Percentiles rank a stretch among this genome's conserved stretches.
phyloP scores from a whole-genome alignment of 2,329 filamentous ascomycete species.

The Colletotrichum horii region DNA sequence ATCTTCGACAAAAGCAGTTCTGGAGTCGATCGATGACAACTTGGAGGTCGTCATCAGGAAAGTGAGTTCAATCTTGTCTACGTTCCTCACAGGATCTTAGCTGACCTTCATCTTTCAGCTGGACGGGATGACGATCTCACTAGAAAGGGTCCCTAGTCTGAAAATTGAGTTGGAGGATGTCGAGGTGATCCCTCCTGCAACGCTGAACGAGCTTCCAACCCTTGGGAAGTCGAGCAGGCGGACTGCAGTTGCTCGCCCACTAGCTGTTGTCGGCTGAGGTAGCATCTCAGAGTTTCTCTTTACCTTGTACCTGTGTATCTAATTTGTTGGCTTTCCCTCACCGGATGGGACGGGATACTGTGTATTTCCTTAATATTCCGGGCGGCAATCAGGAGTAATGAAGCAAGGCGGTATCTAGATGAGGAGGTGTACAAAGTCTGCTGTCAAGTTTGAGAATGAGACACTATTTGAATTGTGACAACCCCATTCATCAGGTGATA shows the following conservation, averaged over 20 bases:
- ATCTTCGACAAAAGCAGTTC: not conserved
- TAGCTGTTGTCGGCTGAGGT: not conserved
- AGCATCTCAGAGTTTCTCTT: not conserved
- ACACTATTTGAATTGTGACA: not conserved
- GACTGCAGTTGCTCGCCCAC: not conserved
- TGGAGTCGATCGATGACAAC: not conserved
- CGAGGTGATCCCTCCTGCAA: slow-evolving; percentile 28
- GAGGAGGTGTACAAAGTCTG: not conserved
- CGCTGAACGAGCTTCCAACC: slow-evolving; percentile 31
- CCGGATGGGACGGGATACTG: not conserved
- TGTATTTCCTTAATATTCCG: not conserved
- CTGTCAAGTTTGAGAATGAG: slow-evolving; percentile 1
- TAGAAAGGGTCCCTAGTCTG: slow-evolving; percentile 36
- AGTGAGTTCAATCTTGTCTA: slow-evolving; percentile 24
- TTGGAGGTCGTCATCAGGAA: slow-evolving; percentile 38
- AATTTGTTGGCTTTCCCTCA: not conserved
- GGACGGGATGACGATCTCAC: slow-evolving; percentile 34
- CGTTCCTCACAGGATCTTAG: not conserved
- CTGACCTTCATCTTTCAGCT: slow-evolving; percentile 25
- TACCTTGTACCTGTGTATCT: not conserved
- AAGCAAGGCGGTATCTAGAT: not conserved
- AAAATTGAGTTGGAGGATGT: slow-evolving; percentile 40
- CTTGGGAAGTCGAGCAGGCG: slow-evolving; percentile 22
- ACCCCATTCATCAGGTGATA: not conserved
- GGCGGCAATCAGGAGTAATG: not conserved